Conservation (phyloP, 2,329 filamentous ascomycete species). For the Fusarium sp. region DNA sequence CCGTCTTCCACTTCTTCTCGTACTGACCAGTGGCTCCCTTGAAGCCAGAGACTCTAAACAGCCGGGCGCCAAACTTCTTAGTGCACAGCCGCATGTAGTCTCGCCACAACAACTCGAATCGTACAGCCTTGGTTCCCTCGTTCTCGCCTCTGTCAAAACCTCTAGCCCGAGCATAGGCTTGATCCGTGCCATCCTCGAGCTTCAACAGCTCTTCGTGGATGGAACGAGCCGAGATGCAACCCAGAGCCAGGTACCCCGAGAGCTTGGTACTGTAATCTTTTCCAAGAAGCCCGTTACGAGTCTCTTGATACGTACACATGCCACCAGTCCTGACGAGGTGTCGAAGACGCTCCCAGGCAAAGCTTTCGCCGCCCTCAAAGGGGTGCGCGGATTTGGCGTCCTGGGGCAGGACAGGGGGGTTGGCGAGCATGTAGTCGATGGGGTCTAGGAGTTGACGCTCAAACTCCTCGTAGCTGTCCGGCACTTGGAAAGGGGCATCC, state of each 20-base stretch:
- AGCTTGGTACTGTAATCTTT: constrained; percentile 81
- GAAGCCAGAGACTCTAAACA: constrained; percentile 77
- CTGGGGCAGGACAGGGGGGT: constrained; percentile 65
- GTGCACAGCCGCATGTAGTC: constrained; percentile 86
- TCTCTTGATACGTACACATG: constrained; percentile 75
- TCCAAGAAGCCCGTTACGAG: constrained; percentile 78
- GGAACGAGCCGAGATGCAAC: constrained; percentile 79
- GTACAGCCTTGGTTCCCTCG: constrained; percentile 74
- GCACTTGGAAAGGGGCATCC: constrained; percentile 71
- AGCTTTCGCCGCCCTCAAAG: constrained; percentile 75
- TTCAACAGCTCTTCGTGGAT: constrained; percentile 75
- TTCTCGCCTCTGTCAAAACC: constrained; percentile 80
- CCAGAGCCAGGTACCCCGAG: constrained; percentile 78
- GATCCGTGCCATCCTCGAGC: constrained; percentile 74
- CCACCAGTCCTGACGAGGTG: constrained; percentile 71
- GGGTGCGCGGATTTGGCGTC: constrained; percentile 71
- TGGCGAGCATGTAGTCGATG: constrained; percentile 61
- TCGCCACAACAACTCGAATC: constrained; percentile 81
- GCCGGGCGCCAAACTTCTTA: constrained; percentile 72
- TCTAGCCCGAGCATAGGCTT: constrained; percentile 52
- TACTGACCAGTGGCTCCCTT: constrained; percentile 56
- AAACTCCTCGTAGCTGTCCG: constrained; percentile 64
- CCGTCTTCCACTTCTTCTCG: constrained; percentile 63
- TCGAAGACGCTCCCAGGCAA: constrained; percentile 68
- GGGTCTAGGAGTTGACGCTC: constrained; percentile 69